Conservation (phyloP, 164 flowering plant species). For the Platanus orientalis region DNA sequence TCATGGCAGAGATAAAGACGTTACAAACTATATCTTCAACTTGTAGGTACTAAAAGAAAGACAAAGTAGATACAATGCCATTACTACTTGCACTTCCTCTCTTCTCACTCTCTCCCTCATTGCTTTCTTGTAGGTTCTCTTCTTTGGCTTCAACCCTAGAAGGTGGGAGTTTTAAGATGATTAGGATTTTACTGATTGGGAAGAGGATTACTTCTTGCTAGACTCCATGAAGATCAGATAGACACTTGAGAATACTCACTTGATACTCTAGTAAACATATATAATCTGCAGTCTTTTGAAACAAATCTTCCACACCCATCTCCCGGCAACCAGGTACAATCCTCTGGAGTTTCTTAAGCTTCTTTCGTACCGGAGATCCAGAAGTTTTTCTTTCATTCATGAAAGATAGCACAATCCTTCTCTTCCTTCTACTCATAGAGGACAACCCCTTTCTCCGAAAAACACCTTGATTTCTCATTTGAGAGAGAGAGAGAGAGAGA, state of each 20-base stretch:
- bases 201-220: neutral
- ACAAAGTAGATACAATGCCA: too few relatives aligned
- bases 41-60: too few relatives aligned
- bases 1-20: too few relatives aligned
- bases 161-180: too few relatives aligned
- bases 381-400: neutral
- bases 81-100: too few relatives aligned
- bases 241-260: slow-evolving; percentile 14
- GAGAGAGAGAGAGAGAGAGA: slow-evolving; percentile 7
- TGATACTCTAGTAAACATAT: slow-evolving; percentile 15
- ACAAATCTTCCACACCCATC: slow-evolving; percentile 13
- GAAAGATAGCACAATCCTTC: slow-evolving; percentile 5
- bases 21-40: too few relatives aligned
- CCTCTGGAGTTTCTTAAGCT: slow-evolving; percentile 22
- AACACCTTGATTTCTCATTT: slow-evolving; percentile 10
- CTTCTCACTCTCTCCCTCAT: too few relatives aligned
- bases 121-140: neutral
- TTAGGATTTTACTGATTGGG: too few relatives aligned
- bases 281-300: slow-evolving; percentile 14
- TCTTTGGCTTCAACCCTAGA: neutral
- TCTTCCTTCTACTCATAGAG: slow-evolving; percentile 9
- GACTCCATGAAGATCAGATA: slow-evolving; percentile 15
- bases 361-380: slow-evolving; percentile 2
- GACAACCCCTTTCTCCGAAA: slow-evolving; percentile 6
- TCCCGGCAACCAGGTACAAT: slow-evolving; percentile 14